These are phyloP conservation scores for Endoconidiophora polonica DNA, from an alignment of 2,329 filamentous ascomycete species.

Conservation along the genomic window DNA sequence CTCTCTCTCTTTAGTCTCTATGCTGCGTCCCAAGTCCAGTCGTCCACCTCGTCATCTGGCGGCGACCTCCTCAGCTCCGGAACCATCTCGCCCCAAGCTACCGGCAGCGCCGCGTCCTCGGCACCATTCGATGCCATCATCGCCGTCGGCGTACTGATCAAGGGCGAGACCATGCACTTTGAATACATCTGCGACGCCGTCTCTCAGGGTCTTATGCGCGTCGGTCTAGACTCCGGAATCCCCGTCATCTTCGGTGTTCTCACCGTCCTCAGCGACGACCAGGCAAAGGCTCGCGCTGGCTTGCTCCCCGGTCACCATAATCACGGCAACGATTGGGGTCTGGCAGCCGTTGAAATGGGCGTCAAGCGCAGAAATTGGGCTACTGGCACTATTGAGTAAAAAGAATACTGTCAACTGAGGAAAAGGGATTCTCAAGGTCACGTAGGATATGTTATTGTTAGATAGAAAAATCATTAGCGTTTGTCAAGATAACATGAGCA, in stretches of 20 bases:
- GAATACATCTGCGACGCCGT: constrained; percentile 94
- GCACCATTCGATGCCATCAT: constrained; percentile 83
- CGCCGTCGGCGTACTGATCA: constrained; percentile 89
- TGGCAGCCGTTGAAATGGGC: constrained; percentile 84
- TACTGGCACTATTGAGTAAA: constrained; percentile 41
- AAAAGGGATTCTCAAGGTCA: too few species aligned
- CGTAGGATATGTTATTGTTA: too few species aligned
- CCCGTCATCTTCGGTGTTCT: constrained; percentile 86
- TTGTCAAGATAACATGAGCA: too few species aligned
- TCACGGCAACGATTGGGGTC: constrained; percentile 91
- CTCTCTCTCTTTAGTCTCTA: constrained; percentile 43
- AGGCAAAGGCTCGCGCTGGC: constrained; percentile 72
- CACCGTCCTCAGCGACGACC: constrained; percentile 75
- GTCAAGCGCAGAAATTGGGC: constrained; percentile 75
- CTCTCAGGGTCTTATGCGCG: constrained; percentile 81
- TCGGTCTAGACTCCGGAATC: constrained; percentile 75
- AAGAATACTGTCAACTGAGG: neutral
- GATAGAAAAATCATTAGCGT: too few species aligned
- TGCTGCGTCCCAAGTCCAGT: constrained; percentile 72
- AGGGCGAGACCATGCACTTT: constrained; percentile 98
- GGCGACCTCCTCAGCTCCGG: constrained; percentile 59
- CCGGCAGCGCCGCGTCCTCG: constrained; percentile 26
- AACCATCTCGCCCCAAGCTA: constrained; percentile 36
- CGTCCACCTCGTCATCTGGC: constrained; percentile 46
- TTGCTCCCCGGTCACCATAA: constrained; percentile 83